These are phyloP conservation scores for Colletotrichum chlorophyti DNA, from an alignment of 2,329 filamentous ascomycete genomes.

Conservation along the genomic window DNA sequence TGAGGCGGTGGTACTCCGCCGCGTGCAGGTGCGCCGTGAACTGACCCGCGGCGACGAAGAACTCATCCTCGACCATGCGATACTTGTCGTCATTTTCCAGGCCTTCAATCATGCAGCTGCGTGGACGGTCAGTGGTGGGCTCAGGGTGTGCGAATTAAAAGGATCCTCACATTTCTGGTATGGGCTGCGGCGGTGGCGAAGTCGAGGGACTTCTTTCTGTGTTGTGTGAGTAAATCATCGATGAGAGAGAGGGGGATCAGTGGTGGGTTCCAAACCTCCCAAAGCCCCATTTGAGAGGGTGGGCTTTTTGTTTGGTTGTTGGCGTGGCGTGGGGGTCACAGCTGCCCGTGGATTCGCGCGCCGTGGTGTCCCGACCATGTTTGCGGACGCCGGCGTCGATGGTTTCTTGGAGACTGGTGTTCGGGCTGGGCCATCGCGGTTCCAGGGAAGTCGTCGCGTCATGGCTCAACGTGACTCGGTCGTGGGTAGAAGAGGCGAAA, in stretches of 20 bases:
- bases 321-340: background rate
- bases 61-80: constrained; percentile 86
- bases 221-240: background rate
- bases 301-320: background rate
- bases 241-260: background rate
- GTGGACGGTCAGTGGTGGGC: constrained; percentile 10
- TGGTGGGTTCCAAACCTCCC: background rate
- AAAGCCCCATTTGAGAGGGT: background rate
- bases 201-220: constrained; percentile 51
- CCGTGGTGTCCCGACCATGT: background rate
- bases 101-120: constrained; percentile 69
- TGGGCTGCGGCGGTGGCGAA: constrained; percentile 58
- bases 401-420: background rate
- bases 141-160: background rate
- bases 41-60: constrained; percentile 68
- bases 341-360: background rate
- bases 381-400: background rate
- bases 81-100: constrained; percentile 73
- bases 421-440: background rate
- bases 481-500: background rate
- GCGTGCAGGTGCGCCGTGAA: constrained; percentile 80
- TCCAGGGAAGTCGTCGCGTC: constrained; percentile 59
- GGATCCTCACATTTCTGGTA: constrained; percentile 49
- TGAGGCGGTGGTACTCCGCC: constrained; percentile 77
- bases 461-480: constrained; percentile 38